Percentiles rank a stretch among this genome's conserved stretches.
Evolutionary conservation across 2,329 filamentous ascomycete genomes (phyloP).

Genomic region (Pseudofabraea citricarpa): DNA sequence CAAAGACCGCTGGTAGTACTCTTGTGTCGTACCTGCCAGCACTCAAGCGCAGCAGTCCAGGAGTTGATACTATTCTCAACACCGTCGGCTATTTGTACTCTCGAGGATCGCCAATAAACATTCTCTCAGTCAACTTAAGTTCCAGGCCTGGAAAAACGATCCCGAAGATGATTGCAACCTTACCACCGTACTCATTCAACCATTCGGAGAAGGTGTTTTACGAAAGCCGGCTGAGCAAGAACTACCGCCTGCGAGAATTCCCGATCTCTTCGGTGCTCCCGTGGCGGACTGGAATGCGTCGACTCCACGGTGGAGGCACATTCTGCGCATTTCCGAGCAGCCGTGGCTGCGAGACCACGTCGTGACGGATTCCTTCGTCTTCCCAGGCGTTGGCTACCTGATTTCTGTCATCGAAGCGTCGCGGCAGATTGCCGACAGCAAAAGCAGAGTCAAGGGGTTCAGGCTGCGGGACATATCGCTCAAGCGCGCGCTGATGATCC

Average conservation of each 20-base stretch:
- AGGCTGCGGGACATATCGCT: background rate
- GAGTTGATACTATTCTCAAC: background rate
- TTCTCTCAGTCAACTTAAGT: conserved; percentile 25
- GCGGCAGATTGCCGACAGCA: background rate
- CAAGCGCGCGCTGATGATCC: background rate
- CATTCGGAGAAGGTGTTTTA: conserved; percentile 45
- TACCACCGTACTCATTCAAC: conserved; percentile 51
- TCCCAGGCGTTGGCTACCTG: conserved; percentile 26
- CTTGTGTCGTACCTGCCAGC: conserved; percentile 4
- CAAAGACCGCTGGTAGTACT: conserved; percentile 11
- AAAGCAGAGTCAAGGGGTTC: background rate
- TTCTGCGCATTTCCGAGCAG: conserved; percentile 17
- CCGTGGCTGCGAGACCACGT: conserved; percentile 26
- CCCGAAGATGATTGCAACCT: background rate
- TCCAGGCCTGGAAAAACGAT: too few species aligned
- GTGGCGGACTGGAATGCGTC: too few species aligned
- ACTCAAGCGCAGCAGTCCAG: conserved; percentile 1
- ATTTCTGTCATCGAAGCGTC: conserved; percentile 25
- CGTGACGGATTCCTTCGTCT: conserved; percentile 17
- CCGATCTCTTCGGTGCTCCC: too few species aligned
- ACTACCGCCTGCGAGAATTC: conserved; percentile 13
- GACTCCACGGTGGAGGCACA: too few species aligned
- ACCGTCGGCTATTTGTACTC: conserved; percentile 1
- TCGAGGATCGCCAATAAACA: background rate
- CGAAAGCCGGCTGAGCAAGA: conserved; percentile 25